Conservation (phyloP, 441 rosid species). For the Gossypium laxum region DNA sequence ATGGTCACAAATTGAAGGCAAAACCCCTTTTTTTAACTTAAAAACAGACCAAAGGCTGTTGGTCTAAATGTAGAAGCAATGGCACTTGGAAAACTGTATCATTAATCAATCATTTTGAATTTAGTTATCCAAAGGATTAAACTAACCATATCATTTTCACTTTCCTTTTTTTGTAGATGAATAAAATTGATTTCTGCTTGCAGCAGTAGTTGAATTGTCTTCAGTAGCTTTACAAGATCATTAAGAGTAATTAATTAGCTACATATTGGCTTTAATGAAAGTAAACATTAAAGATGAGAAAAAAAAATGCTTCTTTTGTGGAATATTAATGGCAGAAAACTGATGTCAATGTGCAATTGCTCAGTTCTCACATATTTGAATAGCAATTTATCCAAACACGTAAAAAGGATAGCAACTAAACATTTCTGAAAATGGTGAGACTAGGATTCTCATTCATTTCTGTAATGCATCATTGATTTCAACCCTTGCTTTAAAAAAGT, state of each 20-base stretch:
- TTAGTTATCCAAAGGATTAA: too few relatives aligned
- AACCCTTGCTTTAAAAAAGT: slow-evolving; percentile 25
- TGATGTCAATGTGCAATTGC: not conserved
- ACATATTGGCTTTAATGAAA: not conserved
- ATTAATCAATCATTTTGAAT: too few relatives aligned
- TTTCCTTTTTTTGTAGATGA: too few relatives aligned
- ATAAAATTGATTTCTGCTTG: not conserved
- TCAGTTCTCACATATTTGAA: not conserved
- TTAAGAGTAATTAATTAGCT: not conserved
- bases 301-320: not conserved
- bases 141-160: too few relatives aligned
- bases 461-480: slow-evolving; percentile 24
- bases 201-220: not conserved
- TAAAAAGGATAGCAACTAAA: not conserved
- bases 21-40: too few relatives aligned
- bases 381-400: not conserved
- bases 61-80: too few relatives aligned
- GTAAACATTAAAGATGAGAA: not conserved
- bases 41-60: too few relatives aligned
- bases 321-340: not conserved
- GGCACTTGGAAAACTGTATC: too few relatives aligned
- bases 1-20: too few relatives aligned
- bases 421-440: not conserved
- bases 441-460: slow-evolving; percentile 24
- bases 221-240: not conserved